These are phyloP conservation scores for Ceratobasidium sp. DNA, from an alignment of 1,284 basidiomycete genomes.

Conservation along the genomic window DNA sequence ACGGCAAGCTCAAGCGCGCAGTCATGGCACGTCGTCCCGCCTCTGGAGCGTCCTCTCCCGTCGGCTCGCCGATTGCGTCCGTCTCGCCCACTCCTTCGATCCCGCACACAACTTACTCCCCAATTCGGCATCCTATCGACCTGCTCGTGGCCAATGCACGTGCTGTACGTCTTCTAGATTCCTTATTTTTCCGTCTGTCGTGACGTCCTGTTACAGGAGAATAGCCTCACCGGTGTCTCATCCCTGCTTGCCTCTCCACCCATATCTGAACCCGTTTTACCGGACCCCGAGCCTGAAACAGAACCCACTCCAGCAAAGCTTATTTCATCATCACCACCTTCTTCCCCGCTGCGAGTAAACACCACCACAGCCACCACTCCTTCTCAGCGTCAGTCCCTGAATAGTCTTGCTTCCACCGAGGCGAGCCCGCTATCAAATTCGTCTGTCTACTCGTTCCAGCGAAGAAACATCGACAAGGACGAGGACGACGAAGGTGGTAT, in stretches of 20 bases:
- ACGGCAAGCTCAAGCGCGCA: slow-evolving; percentile 83
- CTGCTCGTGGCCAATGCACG: slow-evolving; percentile 6
- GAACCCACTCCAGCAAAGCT: neutral
- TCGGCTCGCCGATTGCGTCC: slow-evolving; percentile 52
- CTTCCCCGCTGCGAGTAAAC: slow-evolving; percentile 14
- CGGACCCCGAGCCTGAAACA: slow-evolving; percentile 24
- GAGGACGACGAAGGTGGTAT: neutral
- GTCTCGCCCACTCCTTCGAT: slow-evolving; percentile 50
- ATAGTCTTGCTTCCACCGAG: slow-evolving; percentile 38
- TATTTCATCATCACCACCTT: slow-evolving; percentile 29
- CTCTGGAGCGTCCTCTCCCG: slow-evolving; percentile 53
- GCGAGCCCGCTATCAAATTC: slow-evolving; percentile 37
- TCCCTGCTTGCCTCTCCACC: slow-evolving; percentile 12
- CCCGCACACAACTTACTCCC: slow-evolving; percentile 41
- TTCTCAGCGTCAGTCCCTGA: slow-evolving; percentile 42
- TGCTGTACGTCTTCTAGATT: slow-evolving; percentile 33
- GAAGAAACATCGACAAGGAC: neutral
- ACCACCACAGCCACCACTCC: slow-evolving; percentile 7
- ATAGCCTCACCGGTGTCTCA: slow-evolving; percentile 12
- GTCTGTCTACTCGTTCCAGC: slow-evolving; percentile 34
- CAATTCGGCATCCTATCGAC: slow-evolving; percentile 23
- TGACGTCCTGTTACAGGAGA: neutral
- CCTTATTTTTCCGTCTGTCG: slow-evolving; percentile 2
- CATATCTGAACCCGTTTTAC: slow-evolving; percentile 32
- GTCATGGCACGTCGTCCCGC: slow-evolving; percentile 75